Percentiles rank a stretch among this genome's conserved stretches.
These are phyloP conservation scores for Colletotrichum sp. DNA, from an alignment of 2,329 filamentous ascomycete species.

Conservation along the genomic window DNA sequence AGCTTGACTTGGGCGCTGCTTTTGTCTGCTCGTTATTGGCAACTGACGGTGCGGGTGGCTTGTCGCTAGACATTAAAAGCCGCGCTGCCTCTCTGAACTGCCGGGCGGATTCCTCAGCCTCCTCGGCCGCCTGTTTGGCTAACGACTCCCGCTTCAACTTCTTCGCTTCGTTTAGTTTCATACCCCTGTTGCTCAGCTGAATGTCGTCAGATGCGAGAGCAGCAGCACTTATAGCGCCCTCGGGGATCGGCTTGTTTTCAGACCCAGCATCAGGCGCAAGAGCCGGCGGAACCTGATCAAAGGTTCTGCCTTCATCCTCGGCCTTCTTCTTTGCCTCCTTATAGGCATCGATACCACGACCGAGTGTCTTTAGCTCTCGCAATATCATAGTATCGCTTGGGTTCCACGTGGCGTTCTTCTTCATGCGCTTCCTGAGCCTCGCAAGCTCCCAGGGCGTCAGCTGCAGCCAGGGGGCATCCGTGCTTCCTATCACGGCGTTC, in stretches of 20 bases:
- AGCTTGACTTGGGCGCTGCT: constrained; percentile 31
- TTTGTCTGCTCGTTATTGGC: constrained; percentile 34
- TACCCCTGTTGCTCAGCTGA: constrained; percentile 72
- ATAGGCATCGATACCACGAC: constrained; percentile 69
- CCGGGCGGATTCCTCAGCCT: constrained; percentile 62
- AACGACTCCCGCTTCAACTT: constrained; percentile 73
- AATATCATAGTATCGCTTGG: constrained; percentile 88
- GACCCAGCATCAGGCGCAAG: constrained; percentile 54
- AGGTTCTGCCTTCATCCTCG: constrained; percentile 67
- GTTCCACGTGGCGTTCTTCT: constrained; percentile 88
- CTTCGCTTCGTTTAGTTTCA: constrained; percentile 81
- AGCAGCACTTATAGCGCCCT: constrained; percentile 65
- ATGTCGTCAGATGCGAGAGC: constrained; percentile 65
- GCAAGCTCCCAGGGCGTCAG: constrained; percentile 70
- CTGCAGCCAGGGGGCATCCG: constrained; percentile 69
- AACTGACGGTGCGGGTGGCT: constrained; percentile 18
- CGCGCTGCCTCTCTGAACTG: constrained; percentile 57
- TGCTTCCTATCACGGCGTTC: constrained; percentile 62
- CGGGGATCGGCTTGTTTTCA: constrained; percentile 58
- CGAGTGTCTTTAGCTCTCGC: constrained; percentile 74
- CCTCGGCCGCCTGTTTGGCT: constrained; percentile 65
- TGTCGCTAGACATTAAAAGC: constrained; percentile 42
- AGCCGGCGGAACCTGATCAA: constrained; percentile 53
- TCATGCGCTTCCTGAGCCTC: constrained; percentile 82
- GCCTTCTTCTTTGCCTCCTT: constrained; percentile 67